Evolutionary conservation across 2,329 filamentous ascomycete species (phyloP), one percentile per base, ranked within the genome.

Genomic region (Microdochium trichocladiopsis): DNA sequence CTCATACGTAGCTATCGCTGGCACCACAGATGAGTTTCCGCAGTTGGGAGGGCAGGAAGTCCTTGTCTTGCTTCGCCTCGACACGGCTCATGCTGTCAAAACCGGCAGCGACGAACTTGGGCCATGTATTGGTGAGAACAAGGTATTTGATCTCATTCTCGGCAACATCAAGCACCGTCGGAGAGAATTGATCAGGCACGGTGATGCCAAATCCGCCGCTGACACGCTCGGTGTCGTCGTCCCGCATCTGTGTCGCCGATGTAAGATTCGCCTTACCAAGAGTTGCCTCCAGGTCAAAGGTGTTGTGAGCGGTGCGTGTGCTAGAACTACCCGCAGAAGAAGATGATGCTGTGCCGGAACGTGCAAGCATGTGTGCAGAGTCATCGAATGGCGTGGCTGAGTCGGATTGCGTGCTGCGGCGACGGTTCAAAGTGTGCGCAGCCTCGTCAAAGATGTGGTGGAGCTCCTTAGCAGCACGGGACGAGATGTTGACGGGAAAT

Each of bases 81-180:
- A 31, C 14, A 22, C 50, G 50, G 37, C 47, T 48, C 2, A 33
- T 25, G 47, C 47, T 50, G 14, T 55, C 55, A 25, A 53, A 43
- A 16, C 51, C 53, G 31, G 52, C 48, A 22, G 55, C 60, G 49
- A 65, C 57, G 43, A 64, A 65, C 53, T 63, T 65, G 31, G 62
- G 62, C 62, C 62, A 65, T 0, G 62, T 65, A 52, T 65, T 65
- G 21, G 62, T 64, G 31, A 65, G 56, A 4, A 65, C 58, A n/a
- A 61, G 55, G 48, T 61, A 60, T 56, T 61, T 61, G 52, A 61
- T 57, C 50, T 60, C 56, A 25, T 50, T 52, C 50, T 59, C 57
- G 25, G 55, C 58, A 10, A 50, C 49, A 43, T 60, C 54, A 47
- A 60, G 60, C 8, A 58, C 53, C 11, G 31, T n/a, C 8, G 49